Conservation (phyloP, 148 eudicot species). For the Amaranthus cruentus region DNA sequence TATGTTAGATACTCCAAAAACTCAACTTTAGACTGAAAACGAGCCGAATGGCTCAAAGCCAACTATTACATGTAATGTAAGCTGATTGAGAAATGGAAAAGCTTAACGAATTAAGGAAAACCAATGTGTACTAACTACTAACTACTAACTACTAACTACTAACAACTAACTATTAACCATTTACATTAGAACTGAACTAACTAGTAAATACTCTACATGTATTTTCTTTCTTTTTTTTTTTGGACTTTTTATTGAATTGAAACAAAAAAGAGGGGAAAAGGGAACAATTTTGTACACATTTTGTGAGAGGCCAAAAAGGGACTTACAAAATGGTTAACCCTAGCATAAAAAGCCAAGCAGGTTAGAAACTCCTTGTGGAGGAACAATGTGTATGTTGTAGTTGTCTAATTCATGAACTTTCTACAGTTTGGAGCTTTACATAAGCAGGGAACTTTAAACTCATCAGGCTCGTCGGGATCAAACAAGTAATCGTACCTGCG, state of each 20-base stretch:
- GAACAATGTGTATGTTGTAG: slow-evolving; percentile 24
- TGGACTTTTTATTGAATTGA: background rate
- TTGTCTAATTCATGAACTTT: slow-evolving; percentile 83
- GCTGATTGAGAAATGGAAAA: slow-evolving; percentile 3
- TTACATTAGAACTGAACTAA: slow-evolving; percentile 20
- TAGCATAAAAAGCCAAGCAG: slow-evolving; percentile 13
- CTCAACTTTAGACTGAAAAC: background rate
- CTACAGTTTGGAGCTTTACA: slow-evolving; percentile 91
- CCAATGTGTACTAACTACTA: slow-evolving; percentile 12
- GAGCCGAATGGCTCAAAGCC: background rate
- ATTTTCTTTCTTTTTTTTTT: slow-evolving; percentile 18
- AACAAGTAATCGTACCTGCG: slow-evolving; percentile 95
- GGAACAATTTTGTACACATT: slow-evolving; percentile 20
- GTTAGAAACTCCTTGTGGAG: slow-evolving; percentile 25
- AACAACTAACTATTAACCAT: slow-evolving; percentile 3
- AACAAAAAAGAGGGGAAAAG: background rate
- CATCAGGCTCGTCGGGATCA: slow-evolving; percentile 93
- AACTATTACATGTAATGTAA: slow-evolving; percentile 14
- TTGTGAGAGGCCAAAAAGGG: slow-evolving; percentile 28
- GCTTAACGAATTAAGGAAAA: slow-evolving; percentile 15
- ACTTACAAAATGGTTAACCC: slow-evolving; percentile 15
- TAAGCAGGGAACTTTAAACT: slow-evolving; percentile 81
- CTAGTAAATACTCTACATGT: slow-evolving; percentile 21
- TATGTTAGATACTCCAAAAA: background rate
- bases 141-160: slow-evolving; percentile 17